Percentiles rank a stretch among this genome's conserved stretches.
Conservation (phyloP, 2,329 filamentous ascomycete genomes). For the Daldinia eschscholtzii region DNA sequence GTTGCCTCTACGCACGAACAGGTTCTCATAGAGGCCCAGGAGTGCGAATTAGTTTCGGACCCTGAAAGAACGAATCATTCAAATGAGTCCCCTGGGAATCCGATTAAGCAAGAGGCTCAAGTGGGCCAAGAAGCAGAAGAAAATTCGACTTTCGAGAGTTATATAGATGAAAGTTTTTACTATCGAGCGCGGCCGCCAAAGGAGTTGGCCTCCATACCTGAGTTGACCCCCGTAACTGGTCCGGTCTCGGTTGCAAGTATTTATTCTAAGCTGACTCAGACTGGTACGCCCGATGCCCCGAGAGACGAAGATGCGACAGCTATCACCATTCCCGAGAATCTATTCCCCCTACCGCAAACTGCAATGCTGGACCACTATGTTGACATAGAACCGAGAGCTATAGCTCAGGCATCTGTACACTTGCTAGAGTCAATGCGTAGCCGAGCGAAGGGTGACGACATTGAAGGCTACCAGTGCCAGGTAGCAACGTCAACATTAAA, state of each 20-base stretch:
- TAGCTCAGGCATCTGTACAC: slow-evolving; percentile 9
- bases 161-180: slow-evolving; percentile 49
- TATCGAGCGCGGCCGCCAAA: slow-evolving; percentile 47
- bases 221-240: slow-evolving; percentile 16
- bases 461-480: neutral
- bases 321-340: slow-evolving; percentile 3
- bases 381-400: neutral
- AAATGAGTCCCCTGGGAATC: slow-evolving; percentile 7
- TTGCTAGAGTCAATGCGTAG: neutral
- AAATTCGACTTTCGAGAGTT: slow-evolving; percentile 43
- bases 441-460: neutral
- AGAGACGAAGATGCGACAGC: slow-evolving; percentile 18
- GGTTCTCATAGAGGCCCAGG: neutral
- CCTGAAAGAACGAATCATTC: neutral
- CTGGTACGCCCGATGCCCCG: slow-evolving; percentile 33
- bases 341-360: neutral
- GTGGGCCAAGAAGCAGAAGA: slow-evolving; percentile 23
- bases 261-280: slow-evolving; percentile 31
- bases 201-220: slow-evolving; percentile 36
- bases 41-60: slow-evolving; percentile 9
- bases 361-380: neutral
- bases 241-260: slow-evolving; percentile 3
- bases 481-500: slow-evolving; percentile 2
- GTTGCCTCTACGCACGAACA: neutral
- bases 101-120: slow-evolving; percentile 12